A percentile compares a stretch with the other conserved stretches of the same genome.
Conservation (phyloP, 108 stramenopile genomes). For the Pseudonitzschia multistriata region DNA sequence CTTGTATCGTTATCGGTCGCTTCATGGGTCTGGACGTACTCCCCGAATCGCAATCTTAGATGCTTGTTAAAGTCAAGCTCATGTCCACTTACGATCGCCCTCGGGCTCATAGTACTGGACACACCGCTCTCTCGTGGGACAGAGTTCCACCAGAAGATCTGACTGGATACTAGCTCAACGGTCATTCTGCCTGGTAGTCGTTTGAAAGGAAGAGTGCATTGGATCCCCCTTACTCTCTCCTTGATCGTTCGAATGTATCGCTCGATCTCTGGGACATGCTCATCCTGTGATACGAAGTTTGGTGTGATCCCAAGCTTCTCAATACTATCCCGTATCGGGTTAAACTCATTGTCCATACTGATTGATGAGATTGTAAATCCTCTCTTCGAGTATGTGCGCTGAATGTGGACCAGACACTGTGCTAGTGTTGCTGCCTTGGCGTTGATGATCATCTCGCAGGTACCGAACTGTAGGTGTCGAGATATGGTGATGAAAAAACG, state of each 20-base stretch:
- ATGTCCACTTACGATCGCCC: slow-evolving; percentile 17
- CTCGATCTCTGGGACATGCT: slow-evolving; percentile 54
- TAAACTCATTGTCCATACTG: slow-evolving; percentile 39
- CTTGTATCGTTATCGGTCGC: slow-evolving; percentile 27
- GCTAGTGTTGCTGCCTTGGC: slow-evolving; percentile 1
- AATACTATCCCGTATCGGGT: slow-evolving; percentile 13
- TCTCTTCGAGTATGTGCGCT: slow-evolving; percentile 19
- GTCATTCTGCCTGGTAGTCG: slow-evolving; percentile 25
- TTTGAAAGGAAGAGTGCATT: slow-evolving; percentile 36
- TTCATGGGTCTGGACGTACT: slow-evolving; percentile 48
- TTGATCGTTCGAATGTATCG: slow-evolving; percentile 40
- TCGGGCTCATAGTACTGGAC: slow-evolving; percentile 24
- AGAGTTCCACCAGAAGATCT: slow-evolving; percentile 33
- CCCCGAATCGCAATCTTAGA: slow-evolving; percentile 30
- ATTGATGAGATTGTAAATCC: slow-evolving; percentile 31
- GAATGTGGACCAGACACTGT: not conserved
- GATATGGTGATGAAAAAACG: slow-evolving; percentile 40
- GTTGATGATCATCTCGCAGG: slow-evolving; percentile 4
- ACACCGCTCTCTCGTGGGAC: slow-evolving; percentile 20
- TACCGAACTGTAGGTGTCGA: slow-evolving; percentile 30
- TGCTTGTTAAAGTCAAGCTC: slow-evolving; percentile 19
- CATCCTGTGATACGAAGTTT: slow-evolving; percentile 17
- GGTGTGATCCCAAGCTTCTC: not conserved
- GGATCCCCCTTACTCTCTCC: slow-evolving; percentile 29
- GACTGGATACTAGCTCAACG: slow-evolving; percentile 14